A percentile compares a stretch with the other conserved stretches of the same genome.
phyloP scores from a whole-genome alignment of 106 monocot genomes.

The Xerophyta viscosa region DNA sequence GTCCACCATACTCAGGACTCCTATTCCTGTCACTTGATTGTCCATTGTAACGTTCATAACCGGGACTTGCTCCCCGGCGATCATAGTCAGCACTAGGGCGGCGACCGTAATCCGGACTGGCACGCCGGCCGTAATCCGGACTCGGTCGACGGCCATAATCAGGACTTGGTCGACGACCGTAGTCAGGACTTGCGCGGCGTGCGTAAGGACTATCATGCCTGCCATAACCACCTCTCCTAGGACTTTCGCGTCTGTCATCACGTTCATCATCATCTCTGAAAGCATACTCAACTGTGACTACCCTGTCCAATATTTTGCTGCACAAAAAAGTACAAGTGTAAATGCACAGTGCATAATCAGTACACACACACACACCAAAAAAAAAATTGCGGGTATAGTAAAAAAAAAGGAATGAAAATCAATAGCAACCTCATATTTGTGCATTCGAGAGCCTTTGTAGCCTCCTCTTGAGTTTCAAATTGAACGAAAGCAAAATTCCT shows the following conservation, averaged over 20 bases:
- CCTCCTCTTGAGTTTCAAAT: constrained; percentile 83
- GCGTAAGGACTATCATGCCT: constrained; percentile 49
- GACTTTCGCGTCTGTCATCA: constrained; percentile 45
- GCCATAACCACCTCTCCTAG: constrained; percentile 47
- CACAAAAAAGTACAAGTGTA: constrained; percentile 10
- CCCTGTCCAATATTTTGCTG: constrained; percentile 87
- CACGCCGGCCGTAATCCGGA: constrained; percentile 38
- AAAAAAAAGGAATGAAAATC: background rate
- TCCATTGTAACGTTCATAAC: constrained; percentile 40
- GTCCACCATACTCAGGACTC: constrained; percentile 61
- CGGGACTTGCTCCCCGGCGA: constrained; percentile 35
- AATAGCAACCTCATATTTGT: constrained; percentile 54
- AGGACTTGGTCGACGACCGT: constrained; percentile 45
- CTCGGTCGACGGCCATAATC: constrained; percentile 47
- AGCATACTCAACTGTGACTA: constrained; percentile 90
- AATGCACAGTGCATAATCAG: no score
- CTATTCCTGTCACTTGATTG: constrained; percentile 32
- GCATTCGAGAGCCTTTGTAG: constrained; percentile 60
- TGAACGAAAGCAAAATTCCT: constrained; percentile 84
- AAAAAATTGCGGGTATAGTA: no score
- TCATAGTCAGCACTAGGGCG: constrained; percentile 57
- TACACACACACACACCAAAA: no score
- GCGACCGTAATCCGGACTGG: constrained; percentile 25
- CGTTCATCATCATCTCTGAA: constrained; percentile 87
- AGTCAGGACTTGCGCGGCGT: constrained; percentile 57